These are phyloP conservation scores for Trametes villosa DNA, from an alignment of 768 basidiomycete genomes.

Conservation along the genomic window DNA sequence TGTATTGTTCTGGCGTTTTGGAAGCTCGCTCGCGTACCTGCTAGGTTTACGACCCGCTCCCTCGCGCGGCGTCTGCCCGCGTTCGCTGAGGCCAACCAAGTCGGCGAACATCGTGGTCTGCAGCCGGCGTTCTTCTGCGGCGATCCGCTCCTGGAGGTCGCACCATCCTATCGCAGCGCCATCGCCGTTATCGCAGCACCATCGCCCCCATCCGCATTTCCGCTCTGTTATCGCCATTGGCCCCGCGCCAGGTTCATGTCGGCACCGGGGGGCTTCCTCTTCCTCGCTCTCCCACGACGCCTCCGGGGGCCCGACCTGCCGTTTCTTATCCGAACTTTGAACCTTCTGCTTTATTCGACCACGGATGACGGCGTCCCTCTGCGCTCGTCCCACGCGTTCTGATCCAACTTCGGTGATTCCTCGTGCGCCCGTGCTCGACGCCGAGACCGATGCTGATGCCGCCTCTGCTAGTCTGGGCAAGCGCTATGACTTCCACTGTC, in stretches of 20 bases:
- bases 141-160: neutral
- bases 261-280: slow-evolving; percentile 16
- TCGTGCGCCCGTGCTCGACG: slow-evolving; percentile 2
- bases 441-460: neutral
- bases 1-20: slow-evolving; percentile 13
- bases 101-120: slow-evolving; percentile 8
- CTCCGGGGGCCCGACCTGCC: slow-evolving; percentile 4
- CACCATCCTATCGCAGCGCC: slow-evolving; percentile 15
- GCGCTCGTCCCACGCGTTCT: slow-evolving; percentile 12
- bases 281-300: slow-evolving; percentile 10
- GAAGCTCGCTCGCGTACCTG: slow-evolving; percentile 19
- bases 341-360: neutral
- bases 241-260: slow-evolving; percentile 16
- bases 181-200: slow-evolving; percentile 19
- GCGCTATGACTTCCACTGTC: neutral
- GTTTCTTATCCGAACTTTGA: slow-evolving; percentile 2
- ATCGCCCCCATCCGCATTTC: neutral
- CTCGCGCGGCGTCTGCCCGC: neutral
- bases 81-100: neutral
- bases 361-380: slow-evolving; percentile 9
- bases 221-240: slow-evolving; percentile 23
- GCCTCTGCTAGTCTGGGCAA: neutral
- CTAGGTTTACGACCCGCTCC: slow-evolving; percentile 8
- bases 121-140: slow-evolving; percentile 12
- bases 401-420: slow-evolving; percentile 15